A percentile compares a stretch with the other conserved stretches of the same genome.
Evolutionary conservation across 768 basidiomycete species (phyloP).

Genomic region (Boletus bicolor): DNA sequence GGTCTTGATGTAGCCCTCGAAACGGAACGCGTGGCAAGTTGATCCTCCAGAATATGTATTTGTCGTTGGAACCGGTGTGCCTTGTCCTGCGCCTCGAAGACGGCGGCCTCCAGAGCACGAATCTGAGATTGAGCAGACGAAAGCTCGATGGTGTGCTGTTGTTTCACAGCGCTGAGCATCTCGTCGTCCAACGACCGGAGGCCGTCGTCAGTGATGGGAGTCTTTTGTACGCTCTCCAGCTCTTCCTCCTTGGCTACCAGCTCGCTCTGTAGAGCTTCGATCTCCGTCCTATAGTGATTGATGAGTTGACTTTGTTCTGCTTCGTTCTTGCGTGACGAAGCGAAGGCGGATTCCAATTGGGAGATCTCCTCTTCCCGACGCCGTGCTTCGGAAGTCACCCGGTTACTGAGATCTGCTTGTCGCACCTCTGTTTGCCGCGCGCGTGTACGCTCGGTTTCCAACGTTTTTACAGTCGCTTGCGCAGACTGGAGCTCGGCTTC

Average conservation of each 20-base stretch:
- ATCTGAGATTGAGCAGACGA: slow-evolving; percentile 79
- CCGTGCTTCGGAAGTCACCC: slow-evolving; percentile 43
- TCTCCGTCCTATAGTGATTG: slow-evolving; percentile 61
- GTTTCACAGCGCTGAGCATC: slow-evolving; percentile 61
- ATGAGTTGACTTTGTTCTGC: slow-evolving; percentile 66
- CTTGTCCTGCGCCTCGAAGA: slow-evolving; percentile 71
- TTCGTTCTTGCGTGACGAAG: slow-evolving; percentile 43
- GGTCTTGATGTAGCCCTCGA: slow-evolving; percentile 42
- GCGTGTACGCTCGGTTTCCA: slow-evolving; percentile 65
- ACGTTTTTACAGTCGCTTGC: slow-evolving; percentile 48
- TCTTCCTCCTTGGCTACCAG: slow-evolving; percentile 63
- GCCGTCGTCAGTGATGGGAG: slow-evolving; percentile 38
- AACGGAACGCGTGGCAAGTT: slow-evolving; percentile 48
- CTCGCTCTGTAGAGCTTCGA: slow-evolving; percentile 66
- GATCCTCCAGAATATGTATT: slow-evolving; percentile 61
- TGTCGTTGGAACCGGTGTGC: slow-evolving; percentile 69
- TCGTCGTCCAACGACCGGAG: slow-evolving; percentile 68
- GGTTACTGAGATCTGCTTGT: slow-evolving; percentile 57
- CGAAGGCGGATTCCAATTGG: slow-evolving; percentile 50
- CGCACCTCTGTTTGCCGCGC: slow-evolving; percentile 55
- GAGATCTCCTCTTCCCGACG: slow-evolving; percentile 54
- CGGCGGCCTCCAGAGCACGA: slow-evolving; percentile 65
- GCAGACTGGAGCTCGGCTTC: slow-evolving; percentile 59
- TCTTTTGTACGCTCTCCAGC: slow-evolving; percentile 49
- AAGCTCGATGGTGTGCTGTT: slow-evolving; percentile 78